Evolutionary conservation across 305 asterid species (phyloP).

Genomic region (Fraxinus latifolia): DNA sequence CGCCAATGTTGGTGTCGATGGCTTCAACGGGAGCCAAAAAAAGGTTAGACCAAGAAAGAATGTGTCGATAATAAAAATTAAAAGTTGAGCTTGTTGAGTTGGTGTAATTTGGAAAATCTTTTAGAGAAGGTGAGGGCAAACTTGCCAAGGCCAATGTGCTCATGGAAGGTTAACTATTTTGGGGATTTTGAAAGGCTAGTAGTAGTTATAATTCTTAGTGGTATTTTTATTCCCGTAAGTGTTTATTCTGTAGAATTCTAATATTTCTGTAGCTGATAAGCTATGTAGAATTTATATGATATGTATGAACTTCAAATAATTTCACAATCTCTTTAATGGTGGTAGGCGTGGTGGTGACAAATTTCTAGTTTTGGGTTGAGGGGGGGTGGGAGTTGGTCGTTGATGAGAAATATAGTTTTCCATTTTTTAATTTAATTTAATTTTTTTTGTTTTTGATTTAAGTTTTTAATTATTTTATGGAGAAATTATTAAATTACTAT

Average conservation of each 20-base stretch:
- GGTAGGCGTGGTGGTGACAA: no score
- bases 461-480: neutral
- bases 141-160: neutral
- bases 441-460: no score
- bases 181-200: neutral
- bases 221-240: neutral
- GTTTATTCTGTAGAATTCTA: neutral
- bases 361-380: no score
- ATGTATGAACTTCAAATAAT: neutral
- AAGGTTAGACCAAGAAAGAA: slow-evolving; percentile 49
- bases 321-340: no score
- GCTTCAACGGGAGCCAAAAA: slow-evolving; percentile 27
- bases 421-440: no score
- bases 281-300: neutral
- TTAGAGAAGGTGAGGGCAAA: neutral
- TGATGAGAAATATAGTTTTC: no score
- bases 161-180: neutral
- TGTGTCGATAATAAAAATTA: slow-evolving; percentile 12
- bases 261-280: neutral
- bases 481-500: no score
- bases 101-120: neutral
- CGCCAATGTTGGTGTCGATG: neutral
- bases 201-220: neutral
- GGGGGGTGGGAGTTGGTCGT: no score
- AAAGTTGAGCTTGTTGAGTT: neutral